A percentile compares a stretch with the other conserved stretches of the same genome.
Evolutionary conservation across 139 green algal species (phyloP).

Genomic region (Trebouxia sp.): DNA sequence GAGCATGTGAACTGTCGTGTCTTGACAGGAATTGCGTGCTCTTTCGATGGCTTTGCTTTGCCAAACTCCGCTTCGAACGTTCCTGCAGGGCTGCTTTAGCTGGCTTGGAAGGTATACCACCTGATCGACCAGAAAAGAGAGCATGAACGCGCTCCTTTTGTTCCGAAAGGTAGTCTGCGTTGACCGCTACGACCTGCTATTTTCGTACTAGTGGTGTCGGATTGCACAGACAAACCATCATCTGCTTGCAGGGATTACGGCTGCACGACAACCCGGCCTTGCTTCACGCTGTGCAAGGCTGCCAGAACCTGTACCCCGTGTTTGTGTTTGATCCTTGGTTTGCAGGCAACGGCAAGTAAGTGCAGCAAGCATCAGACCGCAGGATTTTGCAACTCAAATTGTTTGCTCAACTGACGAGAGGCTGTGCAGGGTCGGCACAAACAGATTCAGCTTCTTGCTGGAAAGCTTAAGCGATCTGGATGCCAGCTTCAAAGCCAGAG

Average conservation of each 20-base stretch:
- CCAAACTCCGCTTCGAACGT: too few relatives aligned
- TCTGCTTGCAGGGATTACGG: constrained; percentile 64
- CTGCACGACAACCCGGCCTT: constrained; percentile 93
- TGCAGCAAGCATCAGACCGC: background rate
- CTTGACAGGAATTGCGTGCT: too few relatives aligned
- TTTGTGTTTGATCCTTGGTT: constrained; percentile 89
- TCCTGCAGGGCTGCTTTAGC: too few relatives aligned
- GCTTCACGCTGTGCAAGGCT: constrained; percentile 58
- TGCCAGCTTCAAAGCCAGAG: constrained; percentile 62
- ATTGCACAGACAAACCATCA: background rate
- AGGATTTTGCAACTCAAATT: background rate
- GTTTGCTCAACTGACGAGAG: background rate
- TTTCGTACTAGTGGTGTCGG: background rate
- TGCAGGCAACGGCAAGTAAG: constrained; percentile 21
- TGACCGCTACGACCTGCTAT: background rate
- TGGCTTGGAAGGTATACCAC: too few relatives aligned
- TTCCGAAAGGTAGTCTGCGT: constrained; percentile 26
- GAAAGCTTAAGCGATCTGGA: constrained; percentile 82
- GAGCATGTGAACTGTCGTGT: too few relatives aligned
- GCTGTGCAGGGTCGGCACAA: constrained; percentile 61
- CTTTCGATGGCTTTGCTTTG: too few relatives aligned
- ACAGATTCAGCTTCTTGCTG: constrained; percentile 86
- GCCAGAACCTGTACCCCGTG: constrained; percentile 70
- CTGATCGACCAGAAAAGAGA: too few relatives aligned
- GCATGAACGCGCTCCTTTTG: constrained; percentile 28